Conservation (phyloP, 352 stramenopile genomes). For the Pythium coloratum region DNA sequence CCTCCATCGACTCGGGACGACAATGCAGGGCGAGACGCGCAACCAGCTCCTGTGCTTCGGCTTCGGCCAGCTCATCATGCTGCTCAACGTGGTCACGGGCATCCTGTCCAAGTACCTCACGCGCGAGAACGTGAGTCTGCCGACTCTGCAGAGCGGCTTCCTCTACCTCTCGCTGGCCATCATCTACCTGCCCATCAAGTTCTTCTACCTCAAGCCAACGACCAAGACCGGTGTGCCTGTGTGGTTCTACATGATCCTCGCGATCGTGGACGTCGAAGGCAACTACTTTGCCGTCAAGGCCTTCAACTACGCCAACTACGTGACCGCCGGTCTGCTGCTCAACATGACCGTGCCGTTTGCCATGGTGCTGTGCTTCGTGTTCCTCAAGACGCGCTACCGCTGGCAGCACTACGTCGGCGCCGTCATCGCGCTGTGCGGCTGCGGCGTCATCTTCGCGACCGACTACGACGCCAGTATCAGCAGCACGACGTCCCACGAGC, state of each 20-base stretch:
- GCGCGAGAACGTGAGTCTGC: constrained; percentile 45
- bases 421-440: constrained; percentile 42
- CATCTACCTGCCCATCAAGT: constrained; percentile 48
- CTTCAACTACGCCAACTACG: constrained; percentile 74
- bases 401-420: constrained; percentile 49
- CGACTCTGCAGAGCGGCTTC: constrained; percentile 61
- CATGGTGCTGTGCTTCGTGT: constrained; percentile 64
- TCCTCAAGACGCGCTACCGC: constrained; percentile 68
- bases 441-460: constrained; percentile 57
- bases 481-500: constrained; percentile 25
- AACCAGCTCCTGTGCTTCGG: constrained; percentile 56
- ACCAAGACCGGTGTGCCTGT: constrained; percentile 36
- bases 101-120: constrained; percentile 66
- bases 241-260: constrained; percentile 69
- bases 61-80: constrained; percentile 71
- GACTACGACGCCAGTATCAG: constrained; percentile 54
- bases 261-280: constrained; percentile 58
- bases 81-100: constrained; percentile 56
- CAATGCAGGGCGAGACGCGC: constrained; percentile 10
- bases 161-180: constrained; percentile 53
- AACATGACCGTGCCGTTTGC: constrained; percentile 74
- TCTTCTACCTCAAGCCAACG: constrained; percentile 32
- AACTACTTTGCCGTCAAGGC: constrained; percentile 77
- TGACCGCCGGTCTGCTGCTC: constrained; percentile 59
- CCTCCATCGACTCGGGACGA: not conserved